Conservation (phyloP, 2,329 filamentous ascomycete species). For the Ascochyta clinopodiicola region DNA sequence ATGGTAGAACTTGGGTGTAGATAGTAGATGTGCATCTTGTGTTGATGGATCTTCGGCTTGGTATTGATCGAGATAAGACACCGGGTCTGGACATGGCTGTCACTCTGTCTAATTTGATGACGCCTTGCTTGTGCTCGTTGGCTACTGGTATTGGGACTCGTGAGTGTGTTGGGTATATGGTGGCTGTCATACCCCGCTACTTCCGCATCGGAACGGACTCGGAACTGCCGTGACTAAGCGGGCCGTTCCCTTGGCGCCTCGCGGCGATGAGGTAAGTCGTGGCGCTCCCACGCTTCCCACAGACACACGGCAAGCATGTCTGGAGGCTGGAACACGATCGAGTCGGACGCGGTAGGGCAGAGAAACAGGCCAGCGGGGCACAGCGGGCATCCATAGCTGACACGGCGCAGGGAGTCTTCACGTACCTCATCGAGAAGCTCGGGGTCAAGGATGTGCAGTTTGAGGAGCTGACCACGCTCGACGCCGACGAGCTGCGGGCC, state of each 20-base stretch:
- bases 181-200: background rate
- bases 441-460: constrained; percentile 95
- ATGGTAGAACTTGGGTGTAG: background rate
- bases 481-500: constrained; percentile 73
- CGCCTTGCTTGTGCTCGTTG: no score
- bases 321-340: constrained; percentile 96
- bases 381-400: constrained; percentile 5
- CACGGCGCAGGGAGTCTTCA: constrained; percentile 81
- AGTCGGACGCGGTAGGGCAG: constrained; percentile 84
- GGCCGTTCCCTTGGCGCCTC: background rate
- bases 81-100: no score
- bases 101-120: no score
- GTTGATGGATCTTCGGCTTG: no score
- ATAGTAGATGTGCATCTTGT: no score
- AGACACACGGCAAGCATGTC: constrained; percentile 35
- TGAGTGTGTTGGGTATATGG: no score
- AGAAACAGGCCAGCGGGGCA: background rate
- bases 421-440: constrained; percentile 89
- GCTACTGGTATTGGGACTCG: background rate
- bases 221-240: constrained; percentile 8
- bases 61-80: no score
- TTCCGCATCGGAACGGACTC: background rate
- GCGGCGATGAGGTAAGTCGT: background rate
- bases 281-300: background rate
- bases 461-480: constrained; percentile 91